Evolutionary conservation across 768 basidiomycete species (phyloP).

Genomic region (Boletus subcaerulescens): DNA sequence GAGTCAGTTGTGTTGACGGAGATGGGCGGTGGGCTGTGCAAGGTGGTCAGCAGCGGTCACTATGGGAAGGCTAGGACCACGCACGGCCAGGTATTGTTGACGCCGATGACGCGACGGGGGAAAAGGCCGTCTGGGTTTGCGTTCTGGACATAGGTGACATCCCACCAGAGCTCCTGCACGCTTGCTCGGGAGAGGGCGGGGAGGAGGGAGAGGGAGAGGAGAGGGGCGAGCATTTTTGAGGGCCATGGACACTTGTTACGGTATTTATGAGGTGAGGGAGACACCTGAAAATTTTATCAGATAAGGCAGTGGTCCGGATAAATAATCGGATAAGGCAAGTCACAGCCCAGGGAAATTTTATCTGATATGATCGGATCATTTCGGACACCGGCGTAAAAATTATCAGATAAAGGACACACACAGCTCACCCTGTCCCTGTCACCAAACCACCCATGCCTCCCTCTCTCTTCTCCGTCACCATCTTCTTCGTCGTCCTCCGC

Average conservation of each 20-base stretch:
- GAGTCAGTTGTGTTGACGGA: conserved; percentile 69
- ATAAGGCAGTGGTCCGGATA: neutral
- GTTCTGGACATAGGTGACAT: conserved; percentile 77
- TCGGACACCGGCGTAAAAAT: neutral
- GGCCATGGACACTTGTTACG: neutral
- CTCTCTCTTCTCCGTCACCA: conserved; percentile 76
- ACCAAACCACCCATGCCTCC: neutral
- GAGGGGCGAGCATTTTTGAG: too few species aligned
- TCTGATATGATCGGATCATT: too few species aligned
- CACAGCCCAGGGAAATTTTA: too few species aligned
- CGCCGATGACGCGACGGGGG: conserved; percentile 75
- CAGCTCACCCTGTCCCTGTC: too few species aligned
- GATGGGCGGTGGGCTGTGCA: conserved; percentile 73
- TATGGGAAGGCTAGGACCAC: conserved; percentile 30
- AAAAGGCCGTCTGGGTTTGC: conserved; percentile 84
- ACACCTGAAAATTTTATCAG: neutral
- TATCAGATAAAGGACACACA: neutral
- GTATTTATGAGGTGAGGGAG: neutral
- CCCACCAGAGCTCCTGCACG: conserved; percentile 82
- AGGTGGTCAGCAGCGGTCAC: neutral
- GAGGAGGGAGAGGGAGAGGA: neutral
- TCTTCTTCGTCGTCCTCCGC: conserved; percentile 96
- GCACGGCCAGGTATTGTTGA: conserved; percentile 96
- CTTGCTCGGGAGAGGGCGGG: conserved; percentile 43
- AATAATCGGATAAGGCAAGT: too few species aligned